Percentiles rank a stretch among this genome's conserved stretches.
These are phyloP conservation scores for Corylus heterophylla DNA, from an alignment of 306 rosid species.

Conservation along the genomic window DNA sequence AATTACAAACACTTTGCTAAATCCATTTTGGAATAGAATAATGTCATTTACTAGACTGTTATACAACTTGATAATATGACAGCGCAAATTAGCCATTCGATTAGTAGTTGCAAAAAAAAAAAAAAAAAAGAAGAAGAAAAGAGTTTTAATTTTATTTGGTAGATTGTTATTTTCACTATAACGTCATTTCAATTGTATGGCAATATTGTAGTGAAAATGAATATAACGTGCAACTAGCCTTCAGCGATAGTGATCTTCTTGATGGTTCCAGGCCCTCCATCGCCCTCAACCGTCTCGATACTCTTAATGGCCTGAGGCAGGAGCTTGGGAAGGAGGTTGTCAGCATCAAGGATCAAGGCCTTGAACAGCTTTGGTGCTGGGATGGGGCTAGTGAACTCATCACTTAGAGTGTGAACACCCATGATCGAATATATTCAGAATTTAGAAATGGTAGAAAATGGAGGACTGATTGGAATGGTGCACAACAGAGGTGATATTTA, in stretches of 20 bases:
- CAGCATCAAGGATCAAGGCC: constrained; percentile 64
- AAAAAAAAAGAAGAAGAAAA: too few species aligned
- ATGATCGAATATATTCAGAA: constrained; percentile 4
- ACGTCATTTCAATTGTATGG: too few species aligned
- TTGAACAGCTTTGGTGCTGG: constrained; percentile 52
- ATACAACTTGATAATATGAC: too few species aligned
- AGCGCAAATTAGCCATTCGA: too few species aligned
- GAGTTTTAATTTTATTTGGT: too few species aligned
- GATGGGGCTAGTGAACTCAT: constrained; percentile 39
- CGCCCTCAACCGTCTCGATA: constrained; percentile 53
- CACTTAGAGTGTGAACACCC: constrained; percentile 17
- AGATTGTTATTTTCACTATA: too few species aligned
- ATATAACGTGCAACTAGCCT: constrained; percentile 36
- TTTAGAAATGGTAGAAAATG: neutral
- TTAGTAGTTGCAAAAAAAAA: too few species aligned
- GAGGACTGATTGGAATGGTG: constrained; percentile 4
- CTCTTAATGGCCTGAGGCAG: constrained; percentile 47
- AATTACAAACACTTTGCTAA: too few species aligned
- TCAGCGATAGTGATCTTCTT: constrained; percentile 50
- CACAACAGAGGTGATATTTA: constrained; percentile 10
- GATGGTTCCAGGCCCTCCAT: constrained; percentile 71
- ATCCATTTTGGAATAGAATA: too few species aligned
- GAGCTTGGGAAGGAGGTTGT: constrained; percentile 54
- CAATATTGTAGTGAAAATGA: neutral
- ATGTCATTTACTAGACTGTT: too few species aligned